phyloP scores from a whole-genome alignment of 2,329 filamentous ascomycete genomes.

The Penicillium sp. region DNA sequence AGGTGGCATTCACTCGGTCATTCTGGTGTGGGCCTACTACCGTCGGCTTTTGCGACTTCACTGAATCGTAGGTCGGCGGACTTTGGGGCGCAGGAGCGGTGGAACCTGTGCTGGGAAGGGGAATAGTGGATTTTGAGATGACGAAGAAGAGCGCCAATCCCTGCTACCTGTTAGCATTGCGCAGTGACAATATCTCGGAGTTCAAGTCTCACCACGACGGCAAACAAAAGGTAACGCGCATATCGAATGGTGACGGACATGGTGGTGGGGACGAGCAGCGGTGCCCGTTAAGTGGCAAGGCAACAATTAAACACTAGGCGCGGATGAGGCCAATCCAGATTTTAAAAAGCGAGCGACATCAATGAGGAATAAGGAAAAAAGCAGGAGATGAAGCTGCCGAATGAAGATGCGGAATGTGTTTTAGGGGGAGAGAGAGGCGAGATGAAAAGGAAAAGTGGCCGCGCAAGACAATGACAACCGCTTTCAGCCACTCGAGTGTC shows the following conservation, averaged over 20 bases:
- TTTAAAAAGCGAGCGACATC: constrained; percentile 10
- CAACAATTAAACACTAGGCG: constrained; percentile 12
- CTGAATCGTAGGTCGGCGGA: constrained; percentile 23
- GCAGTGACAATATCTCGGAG: background rate
- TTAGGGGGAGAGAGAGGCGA: constrained; percentile 5
- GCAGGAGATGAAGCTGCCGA: background rate
- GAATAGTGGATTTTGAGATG: constrained; percentile 65
- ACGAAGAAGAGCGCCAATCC: constrained; percentile 77
- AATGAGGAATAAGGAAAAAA: background rate
- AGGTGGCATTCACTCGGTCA: constrained; percentile 91
- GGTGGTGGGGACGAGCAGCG: constrained; percentile 12
- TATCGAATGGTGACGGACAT: constrained; percentile 35
- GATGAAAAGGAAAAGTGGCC: constrained; percentile 16
- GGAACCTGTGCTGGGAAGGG: constrained; percentile 31
- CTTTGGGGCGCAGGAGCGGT: constrained; percentile 11
- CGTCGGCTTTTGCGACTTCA: constrained; percentile 16
- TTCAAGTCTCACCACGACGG: constrained; percentile 71
- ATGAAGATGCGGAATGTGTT: constrained; percentile 1
- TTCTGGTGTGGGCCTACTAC: constrained; percentile 57
- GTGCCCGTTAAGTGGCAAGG: constrained; percentile 9
- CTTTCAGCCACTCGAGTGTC: constrained; percentile 24
- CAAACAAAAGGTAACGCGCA: constrained; percentile 72
- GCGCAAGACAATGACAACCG: constrained; percentile 25
- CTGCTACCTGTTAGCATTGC: constrained; percentile 32
- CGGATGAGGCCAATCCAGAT: constrained; percentile 2